These are phyloP conservation scores for Escovopsis weberi DNA, from an alignment of 2,329 filamentous ascomycete genomes.

Conservation along the genomic window DNA sequence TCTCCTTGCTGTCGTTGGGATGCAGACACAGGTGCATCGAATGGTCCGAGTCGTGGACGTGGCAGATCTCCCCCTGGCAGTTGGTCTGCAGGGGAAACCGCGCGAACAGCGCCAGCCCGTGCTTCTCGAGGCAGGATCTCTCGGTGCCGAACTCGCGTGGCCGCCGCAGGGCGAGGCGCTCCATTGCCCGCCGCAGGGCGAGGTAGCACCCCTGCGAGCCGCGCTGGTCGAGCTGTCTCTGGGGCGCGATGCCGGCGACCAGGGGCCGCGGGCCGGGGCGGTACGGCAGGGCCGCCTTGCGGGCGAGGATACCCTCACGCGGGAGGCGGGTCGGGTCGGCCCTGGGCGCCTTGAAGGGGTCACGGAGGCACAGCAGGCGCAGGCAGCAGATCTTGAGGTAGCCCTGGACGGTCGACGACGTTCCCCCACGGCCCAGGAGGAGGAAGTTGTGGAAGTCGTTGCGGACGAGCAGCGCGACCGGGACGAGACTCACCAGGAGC, in stretches of 20 bases:
- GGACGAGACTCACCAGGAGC: conserved; percentile 34
- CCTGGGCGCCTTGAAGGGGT: conserved; percentile 49
- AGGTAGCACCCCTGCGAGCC: conserved; percentile 38
- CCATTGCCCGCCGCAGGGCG: conserved; percentile 38
- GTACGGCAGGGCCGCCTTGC: conserved; percentile 34
- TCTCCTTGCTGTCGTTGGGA: conserved; percentile 57
- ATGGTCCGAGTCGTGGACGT: conserved; percentile 63
- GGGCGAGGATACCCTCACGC: conserved; percentile 42
- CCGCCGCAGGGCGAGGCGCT: conserved; percentile 31
- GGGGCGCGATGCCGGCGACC: conserved; percentile 65
- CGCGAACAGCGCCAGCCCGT: conserved; percentile 63
- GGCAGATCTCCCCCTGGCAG: conserved; percentile 68
- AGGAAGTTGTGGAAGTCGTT: conserved; percentile 66
- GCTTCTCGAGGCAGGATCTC: conserved; percentile 68
- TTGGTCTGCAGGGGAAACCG: conserved; percentile 50
- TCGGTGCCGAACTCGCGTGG: conserved; percentile 41
- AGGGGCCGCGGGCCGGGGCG: conserved; percentile 49
- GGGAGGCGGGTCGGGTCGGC: conserved; percentile 37
- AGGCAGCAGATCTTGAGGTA: conserved; percentile 63
- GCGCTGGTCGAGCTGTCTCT: conserved; percentile 61
- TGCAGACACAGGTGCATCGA: conserved; percentile 71
- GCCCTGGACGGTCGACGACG: conserved; percentile 56
- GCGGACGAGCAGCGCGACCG: conserved; percentile 37
- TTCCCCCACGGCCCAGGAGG: conserved; percentile 65
- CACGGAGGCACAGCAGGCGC: conserved; percentile 53